These are phyloP conservation scores for Mucor sp. DNA, from an alignment of 371 early-diverging fungal genomes.

Conservation along the genomic window DNA sequence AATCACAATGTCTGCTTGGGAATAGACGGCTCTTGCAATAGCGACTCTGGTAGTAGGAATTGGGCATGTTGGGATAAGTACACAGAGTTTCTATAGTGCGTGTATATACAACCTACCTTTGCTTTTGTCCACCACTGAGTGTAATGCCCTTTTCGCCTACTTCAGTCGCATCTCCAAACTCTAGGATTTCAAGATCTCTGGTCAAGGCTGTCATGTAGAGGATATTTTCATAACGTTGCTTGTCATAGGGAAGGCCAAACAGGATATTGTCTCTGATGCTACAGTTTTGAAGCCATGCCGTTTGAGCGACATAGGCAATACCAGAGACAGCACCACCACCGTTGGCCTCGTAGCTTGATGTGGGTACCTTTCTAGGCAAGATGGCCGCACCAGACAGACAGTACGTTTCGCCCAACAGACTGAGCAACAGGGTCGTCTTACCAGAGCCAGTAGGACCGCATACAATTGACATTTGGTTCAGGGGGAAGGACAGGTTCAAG, in stretches of 20 bases:
- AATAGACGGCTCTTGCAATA: conserved; percentile 81
- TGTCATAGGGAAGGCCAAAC: conserved; percentile 74
- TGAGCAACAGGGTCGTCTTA: conserved; percentile 76
- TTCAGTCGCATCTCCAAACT: conserved; percentile 84
- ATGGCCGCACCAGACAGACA: conserved; percentile 45
- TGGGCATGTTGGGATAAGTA: too few species aligned
- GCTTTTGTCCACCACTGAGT: conserved; percentile 88
- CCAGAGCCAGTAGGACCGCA: conserved; percentile 84
- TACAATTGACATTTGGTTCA: conserved; percentile 70
- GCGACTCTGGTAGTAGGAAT: too few species aligned
- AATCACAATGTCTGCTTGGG: conserved; percentile 66
- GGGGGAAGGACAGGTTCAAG: conserved; percentile 60
- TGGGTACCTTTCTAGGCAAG: conserved; percentile 42
- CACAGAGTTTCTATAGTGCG: too few species aligned
- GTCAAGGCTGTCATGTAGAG: conserved; percentile 73
- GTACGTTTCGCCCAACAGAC: conserved; percentile 61
- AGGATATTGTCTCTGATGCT: conserved; percentile 82
- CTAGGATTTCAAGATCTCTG: conserved; percentile 81
- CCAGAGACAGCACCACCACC: conserved; percentile 48
- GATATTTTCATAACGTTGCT: conserved; percentile 64
- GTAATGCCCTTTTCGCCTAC: conserved; percentile 90
- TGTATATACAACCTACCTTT: conserved; percentile 26
- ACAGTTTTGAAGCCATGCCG: conserved; percentile 84
- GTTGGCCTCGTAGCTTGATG: neutral
- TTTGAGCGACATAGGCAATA: conserved; percentile 80